Percentiles rank a stretch among this genome's conserved stretches.
These are phyloP conservation scores for Cladosporium velox DNA, from an alignment of 2,329 filamentous ascomycete species.

Conservation along the genomic window DNA sequence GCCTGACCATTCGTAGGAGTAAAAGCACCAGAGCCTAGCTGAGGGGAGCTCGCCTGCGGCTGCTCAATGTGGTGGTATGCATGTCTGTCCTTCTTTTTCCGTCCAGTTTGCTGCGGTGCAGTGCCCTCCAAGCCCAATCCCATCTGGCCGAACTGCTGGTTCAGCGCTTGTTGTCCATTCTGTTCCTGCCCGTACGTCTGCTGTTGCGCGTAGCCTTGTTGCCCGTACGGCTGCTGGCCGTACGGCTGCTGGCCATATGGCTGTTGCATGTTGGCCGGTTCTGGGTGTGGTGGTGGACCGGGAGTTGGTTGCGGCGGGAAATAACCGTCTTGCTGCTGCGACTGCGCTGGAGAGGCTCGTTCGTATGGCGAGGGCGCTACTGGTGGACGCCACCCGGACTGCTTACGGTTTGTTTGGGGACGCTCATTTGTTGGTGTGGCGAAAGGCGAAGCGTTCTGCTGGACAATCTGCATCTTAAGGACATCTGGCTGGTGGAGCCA, in stretches of 20 bases:
- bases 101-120: slow-evolving; percentile 49
- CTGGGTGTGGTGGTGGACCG: slow-evolving; percentile 25
- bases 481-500: slow-evolving; percentile 10
- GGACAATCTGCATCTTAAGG: slow-evolving; percentile 10
- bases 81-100: slow-evolving; percentile 88
- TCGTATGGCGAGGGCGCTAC: slow-evolving; percentile 50
- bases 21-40: slow-evolving; percentile 67
- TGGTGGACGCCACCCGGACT: slow-evolving; percentile 39
- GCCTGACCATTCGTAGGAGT: slow-evolving; percentile 57
- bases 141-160: slow-evolving; percentile 77
- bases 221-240: slow-evolving; percentile 20
- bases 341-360: slow-evolving; percentile 39
- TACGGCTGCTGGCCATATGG: slow-evolving; percentile 29
- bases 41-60: slow-evolving; percentile 55
- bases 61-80: slow-evolving; percentile 86
- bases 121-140: slow-evolving; percentile 56
- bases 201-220: slow-evolving; percentile 26
- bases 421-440: slow-evolving; percentile 30
- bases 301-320: slow-evolving; percentile 42
- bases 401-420: slow-evolving; percentile 26
- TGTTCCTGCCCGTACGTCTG: slow-evolving; percentile 25
- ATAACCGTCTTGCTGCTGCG: slow-evolving; percentile 39
- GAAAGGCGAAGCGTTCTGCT: slow-evolving; percentile 29
- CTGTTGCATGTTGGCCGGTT: slow-evolving; percentile 26
- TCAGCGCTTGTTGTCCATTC: slow-evolving; percentile 48